Evolutionary conservation across 805 yeast genomes (phyloP), one percentile per base, ranked within the genome.

Genomic region (Helenozyma baotianmanensis): DNA sequence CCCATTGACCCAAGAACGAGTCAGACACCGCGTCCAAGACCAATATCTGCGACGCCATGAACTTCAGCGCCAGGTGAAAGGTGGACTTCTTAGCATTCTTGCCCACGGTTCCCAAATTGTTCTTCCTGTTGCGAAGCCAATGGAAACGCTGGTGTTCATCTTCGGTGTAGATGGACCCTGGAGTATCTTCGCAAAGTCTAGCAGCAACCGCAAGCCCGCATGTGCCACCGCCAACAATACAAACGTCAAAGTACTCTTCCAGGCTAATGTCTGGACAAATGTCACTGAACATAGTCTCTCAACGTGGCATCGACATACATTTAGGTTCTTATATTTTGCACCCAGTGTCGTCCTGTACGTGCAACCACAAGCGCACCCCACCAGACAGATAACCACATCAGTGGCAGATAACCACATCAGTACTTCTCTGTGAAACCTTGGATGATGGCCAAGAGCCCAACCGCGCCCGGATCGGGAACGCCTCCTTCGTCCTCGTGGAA

Each of bases 401-500:
- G 21, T 12, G 6, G 12, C 21, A 13, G 19, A 25, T 34, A 38
- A 33, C 42, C 38, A 17, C 42, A 25, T 30, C 30, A 37, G 36
- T 38, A 43, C 9, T 32, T 23, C 11, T 34, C 33, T 9, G 33
- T 29, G 33, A 62, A 67, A 11, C 80, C 81, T 40, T 70, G 63
- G 14, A 76, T 52, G 12, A 76, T 53, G 15, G 74, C 84, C 22
- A 78, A 82, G 15, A 89, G 63, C 3, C 97, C 97, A 36, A 86
- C 76, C 2, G 97, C 96, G 43, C 97, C 97, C 4, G 97, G 96
- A 50, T 89, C 97, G 2, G 96, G 95, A 19, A 88, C 68, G n/a
- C 83, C 85, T 16, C 85, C 87, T 50, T 70, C 70, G 24, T 66
- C 69, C 24, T 60, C 70, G 35, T 65, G 62, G 46, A 78, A 71